Evolutionary conservation across 495 filamentous ascomycete genomes (phyloP).

Genomic region (Trichocladium antarcticum): DNA sequence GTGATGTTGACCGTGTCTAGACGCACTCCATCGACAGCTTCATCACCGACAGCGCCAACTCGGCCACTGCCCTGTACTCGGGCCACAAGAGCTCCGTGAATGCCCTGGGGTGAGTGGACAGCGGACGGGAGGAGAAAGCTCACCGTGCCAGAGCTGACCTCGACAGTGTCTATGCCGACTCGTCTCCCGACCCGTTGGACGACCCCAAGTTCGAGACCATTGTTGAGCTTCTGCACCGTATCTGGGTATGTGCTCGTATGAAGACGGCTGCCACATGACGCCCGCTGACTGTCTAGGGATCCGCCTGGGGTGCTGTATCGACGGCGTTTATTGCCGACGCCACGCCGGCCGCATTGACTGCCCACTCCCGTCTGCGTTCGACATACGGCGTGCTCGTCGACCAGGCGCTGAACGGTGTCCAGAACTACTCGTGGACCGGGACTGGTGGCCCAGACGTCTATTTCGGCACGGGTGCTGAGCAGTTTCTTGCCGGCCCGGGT

Average conservation of each 20-base stretch:
- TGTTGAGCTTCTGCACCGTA: slow-evolving; percentile 55
- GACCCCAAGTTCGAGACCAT: slow-evolving; percentile 74
- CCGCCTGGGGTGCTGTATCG: slow-evolving; percentile 45
- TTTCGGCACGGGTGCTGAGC: slow-evolving; percentile 62
- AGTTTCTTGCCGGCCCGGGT: slow-evolving; percentile 48
- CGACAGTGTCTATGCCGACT: slow-evolving; percentile 55
- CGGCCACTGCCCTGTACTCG: slow-evolving; percentile 59
- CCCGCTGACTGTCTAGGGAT: slow-evolving; percentile 22
- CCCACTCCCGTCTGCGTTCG: slow-evolving; percentile 52
- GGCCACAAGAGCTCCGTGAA: slow-evolving; percentile 68
- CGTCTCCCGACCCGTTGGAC: slow-evolving; percentile 51
- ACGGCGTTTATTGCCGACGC: slow-evolving; percentile 64
- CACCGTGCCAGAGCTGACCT: not conserved
- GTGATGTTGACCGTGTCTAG: slow-evolving; percentile 1
- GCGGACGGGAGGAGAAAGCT: not conserved
- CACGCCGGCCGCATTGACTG: slow-evolving; percentile 56
- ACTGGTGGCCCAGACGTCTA: slow-evolving; percentile 58
- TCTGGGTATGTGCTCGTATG: slow-evolving; percentile 34
- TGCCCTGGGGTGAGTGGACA: slow-evolving; percentile 43
- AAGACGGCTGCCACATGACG: not conserved
- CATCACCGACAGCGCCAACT: slow-evolving; percentile 71
- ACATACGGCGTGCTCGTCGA: slow-evolving; percentile 55
- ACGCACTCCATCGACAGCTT: slow-evolving; percentile 63
- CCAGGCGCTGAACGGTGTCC: slow-evolving; percentile 45
- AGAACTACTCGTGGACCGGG: slow-evolving; percentile 58